A percentile compares a stretch with the other conserved stretches of the same genome.
Evolutionary conservation across 139 green algal genomes (phyloP).

Genomic region (Chloropicon primus): DNA sequence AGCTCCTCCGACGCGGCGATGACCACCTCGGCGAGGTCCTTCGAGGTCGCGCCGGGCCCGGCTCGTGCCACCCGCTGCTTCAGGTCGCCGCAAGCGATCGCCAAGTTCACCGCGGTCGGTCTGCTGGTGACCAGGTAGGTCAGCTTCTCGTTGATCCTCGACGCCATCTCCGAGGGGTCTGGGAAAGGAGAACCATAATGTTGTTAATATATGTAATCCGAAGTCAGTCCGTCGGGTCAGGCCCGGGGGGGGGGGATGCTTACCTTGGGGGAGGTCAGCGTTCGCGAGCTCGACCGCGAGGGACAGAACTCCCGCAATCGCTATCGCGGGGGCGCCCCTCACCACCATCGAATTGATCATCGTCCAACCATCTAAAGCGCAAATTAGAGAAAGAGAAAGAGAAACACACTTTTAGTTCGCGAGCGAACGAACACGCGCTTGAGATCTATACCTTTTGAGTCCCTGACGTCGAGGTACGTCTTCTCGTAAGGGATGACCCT

Average conservation of each 20-base stretch:
- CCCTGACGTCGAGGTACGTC: slow-evolving; percentile 26
- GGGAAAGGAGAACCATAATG: too few species aligned
- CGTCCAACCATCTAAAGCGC: neutral
- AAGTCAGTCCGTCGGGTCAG: too few species aligned
- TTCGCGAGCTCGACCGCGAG: slow-evolving; percentile 28
- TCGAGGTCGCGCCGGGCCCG: slow-evolving; percentile 19
- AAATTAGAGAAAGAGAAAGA: neutral
- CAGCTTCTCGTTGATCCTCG: neutral
- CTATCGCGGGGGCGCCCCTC: slow-evolving; percentile 84
- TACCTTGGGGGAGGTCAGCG: neutral
- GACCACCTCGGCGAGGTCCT: slow-evolving; percentile 37
- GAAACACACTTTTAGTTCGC: neutral
- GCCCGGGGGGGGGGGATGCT: too few species aligned
- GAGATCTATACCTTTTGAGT: neutral
- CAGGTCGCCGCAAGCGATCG: slow-evolving; percentile 53
- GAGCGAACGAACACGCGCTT: neutral
- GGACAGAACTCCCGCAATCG: slow-evolving; percentile 56
- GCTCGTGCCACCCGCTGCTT: slow-evolving; percentile 22
- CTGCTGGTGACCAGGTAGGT: slow-evolving; percentile 36
- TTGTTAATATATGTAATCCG: too few species aligned
- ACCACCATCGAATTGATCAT: slow-evolving; percentile 77
- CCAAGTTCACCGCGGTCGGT: slow-evolving; percentile 90
- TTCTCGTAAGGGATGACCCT: slow-evolving; percentile 57
- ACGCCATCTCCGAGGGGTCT: too few species aligned
- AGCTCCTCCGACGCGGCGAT: slow-evolving; percentile 55